Conservation (phyloP, 2,329 filamentous ascomycete species). For the Paraphaeosphaeria minitans region DNA sequence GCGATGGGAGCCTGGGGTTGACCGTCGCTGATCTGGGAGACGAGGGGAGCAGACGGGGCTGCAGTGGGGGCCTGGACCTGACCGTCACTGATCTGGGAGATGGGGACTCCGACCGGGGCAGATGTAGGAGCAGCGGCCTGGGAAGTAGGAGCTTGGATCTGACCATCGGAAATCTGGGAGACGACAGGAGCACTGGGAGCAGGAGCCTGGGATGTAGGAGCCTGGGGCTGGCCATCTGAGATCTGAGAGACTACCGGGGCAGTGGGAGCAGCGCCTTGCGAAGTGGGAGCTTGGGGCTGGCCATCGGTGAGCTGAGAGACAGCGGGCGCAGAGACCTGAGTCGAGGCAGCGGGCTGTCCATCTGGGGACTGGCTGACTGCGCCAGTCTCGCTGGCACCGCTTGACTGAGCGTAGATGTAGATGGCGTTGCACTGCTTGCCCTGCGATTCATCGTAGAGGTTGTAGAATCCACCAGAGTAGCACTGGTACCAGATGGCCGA, state of each 20-base stretch:
- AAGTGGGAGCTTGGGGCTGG: conserved; percentile 28
- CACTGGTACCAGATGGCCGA: conserved; percentile 77
- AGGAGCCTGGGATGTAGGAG: conserved; percentile 13
- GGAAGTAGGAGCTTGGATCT: conserved; percentile 24
- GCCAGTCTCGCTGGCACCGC: conserved; percentile 6
- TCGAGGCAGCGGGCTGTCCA: conserved; percentile 23
- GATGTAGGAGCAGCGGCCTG: conserved; percentile 12
- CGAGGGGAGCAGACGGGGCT: background rate
- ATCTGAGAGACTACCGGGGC: conserved; percentile 31
- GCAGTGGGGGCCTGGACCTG: conserved; percentile 19
- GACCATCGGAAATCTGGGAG: conserved; percentile 29
- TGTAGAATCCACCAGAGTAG: conserved; percentile 75
- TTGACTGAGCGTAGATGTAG: conserved; percentile 27
- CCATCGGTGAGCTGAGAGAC: conserved; percentile 16
- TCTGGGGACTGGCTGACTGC: conserved; percentile 16
- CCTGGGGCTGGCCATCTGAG: conserved; percentile 27
- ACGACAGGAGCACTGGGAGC: conserved; percentile 14
- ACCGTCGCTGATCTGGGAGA: conserved; percentile 22
- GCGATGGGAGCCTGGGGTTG: conserved; percentile 18
- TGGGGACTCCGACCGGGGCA: conserved; percentile 8
- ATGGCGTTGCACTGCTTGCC: conserved; percentile 68
- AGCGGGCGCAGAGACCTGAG: conserved; percentile 16
- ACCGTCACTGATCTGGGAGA: conserved; percentile 21
- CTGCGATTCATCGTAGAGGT: conserved; percentile 75
- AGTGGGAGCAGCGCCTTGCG: conserved; percentile 19